A percentile compares a stretch with the other conserved stretches of the same genome.
These are phyloP conservation scores for Cladosporium austrohemisphaericum DNA, from an alignment of 2,329 filamentous ascomycete genomes.

Conservation along the genomic window DNA sequence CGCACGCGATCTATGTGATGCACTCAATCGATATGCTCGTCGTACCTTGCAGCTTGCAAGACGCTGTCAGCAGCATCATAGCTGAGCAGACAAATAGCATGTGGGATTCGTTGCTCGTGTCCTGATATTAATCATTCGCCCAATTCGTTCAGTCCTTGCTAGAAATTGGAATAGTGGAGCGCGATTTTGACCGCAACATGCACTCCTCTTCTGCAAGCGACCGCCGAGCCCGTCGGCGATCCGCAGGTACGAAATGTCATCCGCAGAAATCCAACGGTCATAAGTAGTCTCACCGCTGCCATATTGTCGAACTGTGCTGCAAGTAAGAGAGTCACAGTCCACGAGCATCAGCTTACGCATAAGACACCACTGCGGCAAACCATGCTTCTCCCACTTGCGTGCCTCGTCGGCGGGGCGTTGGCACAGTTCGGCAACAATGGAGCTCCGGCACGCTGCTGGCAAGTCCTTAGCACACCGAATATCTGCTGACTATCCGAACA, in stretches of 20 bases:
- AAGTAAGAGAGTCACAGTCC: not conserved
- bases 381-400: constrained; percentile 15
- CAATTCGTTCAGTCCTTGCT: constrained; percentile 1
- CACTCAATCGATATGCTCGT: not conserved
- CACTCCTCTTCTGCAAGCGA: constrained; percentile 15
- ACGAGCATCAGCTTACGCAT: not conserved
- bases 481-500: constrained; percentile 12
- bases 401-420: constrained; percentile 8
- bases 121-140: constrained; percentile 10
- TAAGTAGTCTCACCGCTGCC: constrained; percentile 12
- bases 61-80: constrained; percentile 8
- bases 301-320: not conserved
- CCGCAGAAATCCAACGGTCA: not conserved
- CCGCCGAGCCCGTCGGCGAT: constrained; percentile 13
- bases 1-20: constrained; percentile 2
- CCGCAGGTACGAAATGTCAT: constrained; percentile 9
- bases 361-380: not conserved
- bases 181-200: constrained; percentile 13
- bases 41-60: constrained; percentile 12
- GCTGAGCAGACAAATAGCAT: constrained; percentile 1
- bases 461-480: constrained; percentile 2
- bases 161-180: constrained; percentile 12
- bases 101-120: constrained; percentile 7
- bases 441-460: constrained; percentile 15
- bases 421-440: constrained; percentile 16